These are phyloP conservation scores for Agrostemma githago DNA, from an alignment of 148 eudicot genomes.

Conservation along the genomic window DNA sequence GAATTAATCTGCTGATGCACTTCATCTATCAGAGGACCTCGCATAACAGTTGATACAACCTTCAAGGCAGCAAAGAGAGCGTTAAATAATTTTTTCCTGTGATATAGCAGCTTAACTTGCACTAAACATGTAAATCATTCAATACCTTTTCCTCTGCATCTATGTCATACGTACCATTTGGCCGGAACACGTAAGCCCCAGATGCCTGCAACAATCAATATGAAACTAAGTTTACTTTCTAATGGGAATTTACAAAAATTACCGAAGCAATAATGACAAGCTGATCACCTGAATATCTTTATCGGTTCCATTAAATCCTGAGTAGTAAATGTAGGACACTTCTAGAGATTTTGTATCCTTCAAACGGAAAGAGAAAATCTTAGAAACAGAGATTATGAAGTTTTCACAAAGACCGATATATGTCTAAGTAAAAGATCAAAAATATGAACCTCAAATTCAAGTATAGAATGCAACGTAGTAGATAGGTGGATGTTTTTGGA, in stretches of 20 bases:
- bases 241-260: not conserved
- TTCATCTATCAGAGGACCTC: slow-evolving; percentile 83
- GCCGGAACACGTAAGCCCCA: slow-evolving; percentile 79
- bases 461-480: not conserved
- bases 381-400: slow-evolving; percentile 3
- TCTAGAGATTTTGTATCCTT: slow-evolving; percentile 52
- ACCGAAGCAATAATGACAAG: slow-evolving; percentile 4
- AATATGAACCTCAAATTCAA: not conserved
- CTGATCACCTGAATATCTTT: slow-evolving; percentile 58
- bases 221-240: slow-evolving; percentile 1
- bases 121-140: slow-evolving; percentile 6
- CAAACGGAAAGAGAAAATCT: slow-evolving; percentile 16
- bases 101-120: slow-evolving; percentile 2
- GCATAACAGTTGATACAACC: slow-evolving; percentile 57
- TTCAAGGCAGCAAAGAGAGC: slow-evolving; percentile 30
- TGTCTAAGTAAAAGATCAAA: not conserved
- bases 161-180: slow-evolving; percentile 48
- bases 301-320: slow-evolving; percentile 64
- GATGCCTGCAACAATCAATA: slow-evolving; percentile 53
- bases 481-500: too few relatives aligned
- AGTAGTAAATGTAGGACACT: slow-evolving; percentile 55
- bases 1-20: slow-evolving; percentile 76
- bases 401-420: not conserved
- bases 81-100: not conserved
- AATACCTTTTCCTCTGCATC: slow-evolving; percentile 46